A percentile compares a stretch with the other conserved stretches of the same genome.
Evolutionary conservation across 2,329 filamentous ascomycete genomes (phyloP).

Genomic region (Monilinia aucupariae): DNA sequence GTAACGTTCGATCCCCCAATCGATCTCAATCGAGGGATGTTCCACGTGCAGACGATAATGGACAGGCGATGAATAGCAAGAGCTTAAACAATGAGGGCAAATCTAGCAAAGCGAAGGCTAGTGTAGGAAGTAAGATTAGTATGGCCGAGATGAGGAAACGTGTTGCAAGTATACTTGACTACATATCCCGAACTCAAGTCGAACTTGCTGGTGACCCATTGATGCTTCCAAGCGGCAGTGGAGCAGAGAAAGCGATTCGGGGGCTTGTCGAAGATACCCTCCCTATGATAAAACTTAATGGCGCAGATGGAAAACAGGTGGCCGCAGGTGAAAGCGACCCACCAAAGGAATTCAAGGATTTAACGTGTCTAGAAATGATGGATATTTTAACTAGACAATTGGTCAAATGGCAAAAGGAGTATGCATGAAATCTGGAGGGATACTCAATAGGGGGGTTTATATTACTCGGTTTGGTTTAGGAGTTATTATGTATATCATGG

Average conservation of each 20-base stretch:
- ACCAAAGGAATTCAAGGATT: conserved; percentile 61
- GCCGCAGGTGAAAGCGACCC: conserved; percentile 24
- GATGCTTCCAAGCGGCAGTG: conserved; percentile 39
- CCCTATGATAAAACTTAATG: conserved; percentile 37
- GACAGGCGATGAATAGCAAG: conserved; percentile 41
- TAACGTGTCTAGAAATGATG: conserved; percentile 47
- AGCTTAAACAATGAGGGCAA: conserved; percentile 37
- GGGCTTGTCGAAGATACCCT: conserved; percentile 33
- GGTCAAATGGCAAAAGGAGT: conserved; percentile 37
- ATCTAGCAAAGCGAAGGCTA: conserved; percentile 33
- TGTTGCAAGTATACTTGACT: conserved; percentile 79
- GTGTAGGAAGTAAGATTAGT: conserved; percentile 57
- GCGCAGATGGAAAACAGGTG: conserved; percentile 36
- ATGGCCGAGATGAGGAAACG: conserved; percentile 86
- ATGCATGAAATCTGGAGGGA: conserved; percentile 22
- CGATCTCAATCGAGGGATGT: conserved; percentile 46
- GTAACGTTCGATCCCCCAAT: conserved; percentile 49
- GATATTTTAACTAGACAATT: conserved; percentile 39
- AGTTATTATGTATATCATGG: conserved; percentile 16
- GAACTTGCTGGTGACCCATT: conserved; percentile 67
- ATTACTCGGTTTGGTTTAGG: conserved; percentile 8
- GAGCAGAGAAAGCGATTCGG: conserved; percentile 33
- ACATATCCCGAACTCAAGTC: conserved; percentile 81
- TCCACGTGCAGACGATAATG: conserved; percentile 42
- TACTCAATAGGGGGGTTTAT: not conserved